Base-by-base conservation (phyloP, 768 basidiomycete genomes). In the Neoboletus magnificus region DNA sequence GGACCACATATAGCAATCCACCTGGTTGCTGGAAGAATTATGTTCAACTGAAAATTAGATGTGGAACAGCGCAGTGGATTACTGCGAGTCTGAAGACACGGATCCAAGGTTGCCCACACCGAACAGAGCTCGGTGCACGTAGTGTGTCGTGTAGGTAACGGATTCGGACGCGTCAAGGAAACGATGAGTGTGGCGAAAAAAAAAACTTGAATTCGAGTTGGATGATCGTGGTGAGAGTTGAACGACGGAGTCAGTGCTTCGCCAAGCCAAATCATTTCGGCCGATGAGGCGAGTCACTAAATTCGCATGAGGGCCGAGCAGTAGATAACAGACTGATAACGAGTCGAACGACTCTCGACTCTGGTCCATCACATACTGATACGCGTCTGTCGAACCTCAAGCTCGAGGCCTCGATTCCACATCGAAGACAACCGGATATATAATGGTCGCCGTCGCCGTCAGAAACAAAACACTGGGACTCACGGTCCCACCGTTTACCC, bases 401-500 rank as follows among this genome's bases (percentile, higher is more conserved):
- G n/a, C n/a, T n/a, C 3, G 13, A n/a, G 22, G 5, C 18, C 30
- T 13, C 30, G 20, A 36, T 36, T 18, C 16, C 18, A 16, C 16
- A 18, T 36, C 36, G 15, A 27, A 35, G 25, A 54, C 20, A 41
- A 56, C 20, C 42, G 12, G 27, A 23, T 33, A 20, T 23, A 50
- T 12, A 22, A 67, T 64, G 56, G 35, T 39, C 1, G 41, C 60
- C 6, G 30, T 56, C 22, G 33, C 52, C 15, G 20, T 53, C 41
- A 66, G 55, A 48, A 49, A 27, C 35, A 55, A 56, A 36, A 58
- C 71, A 3, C 59, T 79, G 23, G 87, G 87, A 4, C 66, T 70
- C 25, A 59, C 86, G 5, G 77, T 89, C 2, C 87, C 87, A 18
- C 81, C 86, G 2, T 77, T 82, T 66, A 87, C 84, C 4, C 83